These are phyloP conservation scores for Blastomyces percursus DNA, from an alignment of 2,329 filamentous ascomycete species.

Conservation along the genomic window DNA sequence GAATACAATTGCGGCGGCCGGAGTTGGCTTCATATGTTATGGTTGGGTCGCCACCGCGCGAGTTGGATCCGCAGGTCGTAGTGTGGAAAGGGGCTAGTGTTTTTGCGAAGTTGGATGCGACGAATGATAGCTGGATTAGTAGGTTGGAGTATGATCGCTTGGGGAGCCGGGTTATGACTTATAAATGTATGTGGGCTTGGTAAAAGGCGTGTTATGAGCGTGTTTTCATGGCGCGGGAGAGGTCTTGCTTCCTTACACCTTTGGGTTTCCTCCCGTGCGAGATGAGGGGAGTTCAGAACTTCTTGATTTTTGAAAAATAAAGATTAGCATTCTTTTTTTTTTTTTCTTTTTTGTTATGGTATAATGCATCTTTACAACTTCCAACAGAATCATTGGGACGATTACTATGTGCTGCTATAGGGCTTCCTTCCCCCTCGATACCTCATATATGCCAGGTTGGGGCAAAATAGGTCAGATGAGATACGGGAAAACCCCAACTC, in stretches of 20 bases:
- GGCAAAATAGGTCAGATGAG: too few relatives aligned
- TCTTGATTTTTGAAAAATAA: background rate
- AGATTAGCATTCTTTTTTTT: too few relatives aligned
- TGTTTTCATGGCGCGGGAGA: conserved; percentile 7
- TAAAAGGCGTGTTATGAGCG: conserved; percentile 19
- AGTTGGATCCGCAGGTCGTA: conserved; percentile 95
- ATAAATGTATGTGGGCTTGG: conserved; percentile 61
- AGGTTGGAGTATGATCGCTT: conserved; percentile 78
- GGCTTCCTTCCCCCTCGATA: too few relatives aligned
- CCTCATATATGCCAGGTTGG: too few relatives aligned
- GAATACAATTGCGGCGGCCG: conserved; percentile 55
- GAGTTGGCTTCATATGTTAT: conserved; percentile 56
- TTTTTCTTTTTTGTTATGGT: background rate
- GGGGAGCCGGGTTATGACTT: conserved; percentile 68
- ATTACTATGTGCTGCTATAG: too few relatives aligned
- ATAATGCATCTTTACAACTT: too few relatives aligned
- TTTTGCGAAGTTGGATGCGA: conserved; percentile 73
- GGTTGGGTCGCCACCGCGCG: conserved; percentile 62
- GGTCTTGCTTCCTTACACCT: background rate
- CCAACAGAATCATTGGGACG: background rate
- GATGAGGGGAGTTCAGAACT: background rate
- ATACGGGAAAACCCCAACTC: too few relatives aligned
- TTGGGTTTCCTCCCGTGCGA: conserved; percentile 8
- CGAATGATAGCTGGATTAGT: conserved; percentile 93
- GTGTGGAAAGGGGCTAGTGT: conserved; percentile 97